Base-by-base conservation (phyloP, 768 basidiomycete species). In the Hydnum rufescens region DNA sequence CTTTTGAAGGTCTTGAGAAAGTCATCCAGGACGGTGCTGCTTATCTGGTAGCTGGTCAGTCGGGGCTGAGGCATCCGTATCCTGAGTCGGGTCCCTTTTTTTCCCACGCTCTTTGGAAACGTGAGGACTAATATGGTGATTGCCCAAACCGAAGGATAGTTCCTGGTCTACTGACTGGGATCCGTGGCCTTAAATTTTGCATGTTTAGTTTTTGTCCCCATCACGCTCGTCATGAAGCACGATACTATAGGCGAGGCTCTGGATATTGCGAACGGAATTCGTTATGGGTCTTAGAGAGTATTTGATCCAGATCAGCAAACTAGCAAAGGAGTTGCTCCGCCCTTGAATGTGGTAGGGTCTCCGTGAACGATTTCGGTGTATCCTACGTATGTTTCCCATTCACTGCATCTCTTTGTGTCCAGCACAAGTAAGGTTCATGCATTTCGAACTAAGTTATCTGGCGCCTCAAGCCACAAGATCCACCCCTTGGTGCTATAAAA, bases 301-400 rank as follows among this genome's bases (percentile, higher is more conserved):
- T 99, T 92, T 62, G 95, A 93, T 5, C 81, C 81, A 5, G 77
- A 85, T 61, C 81, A 82, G 63, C 72, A 74, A 36, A 68, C 82
- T 42, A 89, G 87, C 60, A 58, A 86, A 51, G 69, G 80, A 47
- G 81, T 97, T 22, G 90, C 90, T 28, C 77, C 78, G 68, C 70
- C 47, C 68, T 99, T 49, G 78, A 93, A 51, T 92, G 88, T 59
- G 93, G 93, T 44, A 97, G 97, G 95, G 93, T 97, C 2, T 80
- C 90, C 19, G 72, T 95, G 56, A 97, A 97, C 59, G 95, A 97
- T 67, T 95, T 88, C 62, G 89, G 76, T 8, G 80, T 82, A 4
- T 88, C 79, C 67, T 88, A 89, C 62, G 78, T 85, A n/a, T 61
- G 69, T 78, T 70, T 5, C 30, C 56, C 30, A 6, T 30, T 32